Percentiles rank a stretch among this genome's conserved stretches.
phyloP scores from a whole-genome alignment of 2,329 filamentous ascomycete genomes.

The Diaporthe nobilis region DNA sequence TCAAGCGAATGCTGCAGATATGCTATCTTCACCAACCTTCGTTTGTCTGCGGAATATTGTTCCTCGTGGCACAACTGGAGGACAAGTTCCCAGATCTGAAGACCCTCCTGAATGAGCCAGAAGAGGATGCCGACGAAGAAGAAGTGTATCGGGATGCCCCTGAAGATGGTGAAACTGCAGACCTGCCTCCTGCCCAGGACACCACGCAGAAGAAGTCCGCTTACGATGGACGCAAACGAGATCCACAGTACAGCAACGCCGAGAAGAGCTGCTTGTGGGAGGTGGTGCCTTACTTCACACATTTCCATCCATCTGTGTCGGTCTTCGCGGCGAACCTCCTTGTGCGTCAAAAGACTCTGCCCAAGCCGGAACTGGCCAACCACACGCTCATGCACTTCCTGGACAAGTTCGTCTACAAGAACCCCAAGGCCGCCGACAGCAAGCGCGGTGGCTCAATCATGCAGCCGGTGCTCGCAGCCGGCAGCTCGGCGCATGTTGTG shows the following conservation, averaged over 20 bases:
- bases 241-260: conserved; percentile 94
- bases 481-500: conserved; percentile 69
- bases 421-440: conserved; percentile 79
- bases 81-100: conserved; percentile 84
- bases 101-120: conserved; percentile 83
- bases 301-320: conserved; percentile 94
- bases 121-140: conserved; percentile 82
- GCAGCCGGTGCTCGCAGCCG: conserved; percentile 81
- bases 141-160: conserved; percentile 63
- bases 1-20: conserved; percentile 92
- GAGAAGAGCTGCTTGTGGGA: conserved; percentile 96
- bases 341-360: conserved; percentile 77
- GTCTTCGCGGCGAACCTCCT: conserved; percentile 84
- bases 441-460: conserved; percentile 91
- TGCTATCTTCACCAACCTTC: conserved; percentile 90
- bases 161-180: conserved; percentile 74
- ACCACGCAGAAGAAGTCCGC: conserved; percentile 46
- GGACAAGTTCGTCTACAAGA: conserved; percentile 98
- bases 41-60: conserved; percentile 94
- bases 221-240: conserved; percentile 92
- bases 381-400: conserved; percentile 96
- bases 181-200: conserved; percentile 42
- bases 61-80: conserved; percentile 86
- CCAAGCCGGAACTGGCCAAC: conserved; percentile 90
- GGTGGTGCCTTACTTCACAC: conserved; percentile 79